Evolutionary conservation across 768 basidiomycete genomes (phyloP).

Genomic region (Brasilioporus rufonigricans): DNA sequence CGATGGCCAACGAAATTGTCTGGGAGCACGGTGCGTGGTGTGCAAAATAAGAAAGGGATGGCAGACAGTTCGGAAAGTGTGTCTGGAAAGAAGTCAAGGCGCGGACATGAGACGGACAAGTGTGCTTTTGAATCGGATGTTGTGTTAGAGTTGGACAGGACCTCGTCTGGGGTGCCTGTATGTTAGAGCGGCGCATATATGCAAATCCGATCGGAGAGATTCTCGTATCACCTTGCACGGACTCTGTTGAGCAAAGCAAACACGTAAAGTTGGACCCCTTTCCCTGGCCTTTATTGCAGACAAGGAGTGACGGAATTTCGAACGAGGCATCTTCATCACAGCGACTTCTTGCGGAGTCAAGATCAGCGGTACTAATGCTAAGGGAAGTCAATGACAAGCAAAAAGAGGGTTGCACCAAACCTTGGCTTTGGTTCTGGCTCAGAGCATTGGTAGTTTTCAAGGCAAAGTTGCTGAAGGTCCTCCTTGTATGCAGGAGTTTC

Average conservation of each 20-base stretch:
- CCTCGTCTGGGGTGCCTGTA: conserved; percentile 8
- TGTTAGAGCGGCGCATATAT: conserved; percentile 24
- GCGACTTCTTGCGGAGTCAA: not conserved
- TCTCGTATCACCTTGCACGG: conserved; percentile 21
- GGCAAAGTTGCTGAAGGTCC: not conserved
- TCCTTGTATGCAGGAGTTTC: conserved; percentile 17
- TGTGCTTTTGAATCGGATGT: not conserved
- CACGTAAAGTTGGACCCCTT: conserved; percentile 16
- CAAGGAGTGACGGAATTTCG: not conserved
- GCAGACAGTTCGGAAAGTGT: conserved; percentile 28
- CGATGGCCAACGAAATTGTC: not conserved
- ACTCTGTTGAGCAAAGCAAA: conserved; percentile 17
- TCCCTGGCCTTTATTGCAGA: conserved; percentile 21
- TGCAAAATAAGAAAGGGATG: conserved; percentile 29
- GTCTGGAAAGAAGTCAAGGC: conserved; percentile 14
- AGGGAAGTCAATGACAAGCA: conserved; percentile 10
- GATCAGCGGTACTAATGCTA: conserved; percentile 6
- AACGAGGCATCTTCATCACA: not conserved
- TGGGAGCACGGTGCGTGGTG: conserved; percentile 12
- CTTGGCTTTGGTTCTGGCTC: conserved; percentile 5
- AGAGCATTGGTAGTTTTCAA: not conserved
- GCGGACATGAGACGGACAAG: not conserved
- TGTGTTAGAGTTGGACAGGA: not conserved
- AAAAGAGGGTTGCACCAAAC: conserved; percentile 12
- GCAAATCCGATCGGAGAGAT: not conserved